phyloP scores from a whole-genome alignment of 768 basidiomycete species.

The Cubamyces sp. region DNA sequence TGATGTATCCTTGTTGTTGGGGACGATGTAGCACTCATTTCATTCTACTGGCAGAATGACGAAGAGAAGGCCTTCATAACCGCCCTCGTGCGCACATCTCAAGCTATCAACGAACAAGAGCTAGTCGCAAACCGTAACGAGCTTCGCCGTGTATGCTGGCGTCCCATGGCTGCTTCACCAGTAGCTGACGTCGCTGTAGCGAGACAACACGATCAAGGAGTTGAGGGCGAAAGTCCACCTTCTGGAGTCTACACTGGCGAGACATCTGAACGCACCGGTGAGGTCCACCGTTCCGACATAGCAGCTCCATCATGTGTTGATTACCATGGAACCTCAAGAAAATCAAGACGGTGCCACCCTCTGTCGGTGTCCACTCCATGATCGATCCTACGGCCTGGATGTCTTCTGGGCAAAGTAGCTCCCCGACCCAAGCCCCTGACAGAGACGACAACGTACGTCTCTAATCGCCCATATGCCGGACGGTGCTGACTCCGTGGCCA shows the following conservation, averaged over 20 bases:
- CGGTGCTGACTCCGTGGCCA: neutral
- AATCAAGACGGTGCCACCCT: conserved; percentile 14
- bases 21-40: neutral
- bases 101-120: conserved; percentile 38
- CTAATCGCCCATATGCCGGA: too few relatives aligned
- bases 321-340: conserved; percentile 16
- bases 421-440: conserved; percentile 30
- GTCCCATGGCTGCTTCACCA: neutral
- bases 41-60: conserved; percentile 28
- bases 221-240: conserved; percentile 34
- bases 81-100: conserved; percentile 35
- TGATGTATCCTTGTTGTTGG: conserved; percentile 7
- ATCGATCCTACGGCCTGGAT: conserved; percentile 37
- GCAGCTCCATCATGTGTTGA: neutral
- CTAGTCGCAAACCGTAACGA: conserved; percentile 41
- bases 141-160: conserved; percentile 35
- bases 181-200: conserved; percentile 25
- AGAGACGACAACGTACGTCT: conserved; percentile 29
- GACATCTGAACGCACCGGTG: conserved; percentile 35
- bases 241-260: conserved; percentile 37
- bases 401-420: conserved; percentile 32
- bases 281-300: neutral
- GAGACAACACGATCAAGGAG: conserved; percentile 37
- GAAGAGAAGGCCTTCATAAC: conserved; percentile 40
- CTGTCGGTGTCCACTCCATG: conserved; percentile 32